Base-by-base conservation (phyloP, 192 early-diverging fungal genomes). In the Umbelopsis sp. region DNA sequence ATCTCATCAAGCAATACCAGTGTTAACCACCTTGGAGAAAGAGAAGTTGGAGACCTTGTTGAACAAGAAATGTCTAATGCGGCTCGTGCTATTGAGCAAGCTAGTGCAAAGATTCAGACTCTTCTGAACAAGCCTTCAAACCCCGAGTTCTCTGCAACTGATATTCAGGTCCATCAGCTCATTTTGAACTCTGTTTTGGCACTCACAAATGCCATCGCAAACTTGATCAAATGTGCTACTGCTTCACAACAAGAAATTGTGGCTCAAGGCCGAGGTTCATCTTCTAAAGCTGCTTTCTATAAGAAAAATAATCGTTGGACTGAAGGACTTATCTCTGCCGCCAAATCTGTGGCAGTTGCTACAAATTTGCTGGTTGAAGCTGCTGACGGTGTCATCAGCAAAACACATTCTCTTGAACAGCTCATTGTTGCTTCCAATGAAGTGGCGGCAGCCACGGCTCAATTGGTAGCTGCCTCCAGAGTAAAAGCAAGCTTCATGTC, bases 301-400 rank as follows among this genome's bases (percentile, higher is more conserved):
- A 98, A 98, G 81, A 99, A 99, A 86, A 94, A 99, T 86, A 97
- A 99, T 87, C 93, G 96, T 69, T 99, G 97, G 97, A 99, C 96
- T 5, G 97, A 99, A 77, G 97, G 97, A 23, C 86, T 99, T 18
- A 96, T 99, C 68, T 94, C 93, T 7, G 97, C 97, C 0, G 97
- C 97, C 16, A 94, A 97, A 78, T 86, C 95, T 0, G 95, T 99
- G 15, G 95, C 97, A 1, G 53, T 92, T n/a, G 95, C 95, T 10
- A 99, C 97, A 2, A 95, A 91, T 27, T 83, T 90, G 46, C 77
- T 99, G 65, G 97, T 99, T 22, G 96, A 98, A 74, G 91, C 90
- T 25, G 96, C 97, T 6, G 97, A 99, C 78, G 97, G 97, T 53
- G 89, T 99, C 12, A 93, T 98, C 65, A 87, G 88, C 61, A 93